Percentiles rank a stretch among this genome's conserved stretches.
phyloP scores from a whole-genome alignment of 1,284 basidiomycete genomes.

The Moesziomyces antarcticus region DNA sequence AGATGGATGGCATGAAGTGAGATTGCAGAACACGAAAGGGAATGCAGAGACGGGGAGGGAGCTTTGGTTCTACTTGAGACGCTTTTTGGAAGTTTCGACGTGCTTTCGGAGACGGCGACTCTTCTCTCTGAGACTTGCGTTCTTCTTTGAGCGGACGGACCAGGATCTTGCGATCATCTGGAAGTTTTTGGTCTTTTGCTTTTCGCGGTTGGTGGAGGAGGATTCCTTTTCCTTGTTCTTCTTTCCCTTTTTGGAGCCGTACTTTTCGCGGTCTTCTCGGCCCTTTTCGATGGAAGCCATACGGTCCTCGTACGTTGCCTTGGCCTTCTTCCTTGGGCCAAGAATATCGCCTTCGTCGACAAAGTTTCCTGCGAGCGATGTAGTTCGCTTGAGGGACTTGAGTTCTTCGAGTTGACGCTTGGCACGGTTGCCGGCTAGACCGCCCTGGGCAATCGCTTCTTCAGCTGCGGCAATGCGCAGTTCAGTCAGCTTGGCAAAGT shows the following conservation, averaged over 20 bases:
- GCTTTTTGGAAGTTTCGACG: conserved; percentile 62
- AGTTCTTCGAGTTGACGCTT: conserved; percentile 73
- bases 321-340: conserved; percentile 91
- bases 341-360: conserved; percentile 74
- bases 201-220: conserved; percentile 61
- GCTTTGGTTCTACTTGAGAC: conserved; percentile 27
- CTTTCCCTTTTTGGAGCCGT: conserved; percentile 72
- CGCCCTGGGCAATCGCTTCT: conserved; percentile 71
- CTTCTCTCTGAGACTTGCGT: conserved; percentile 64
- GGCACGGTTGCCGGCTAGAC: conserved; percentile 49
- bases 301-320: conserved; percentile 93
- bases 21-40: background rate
- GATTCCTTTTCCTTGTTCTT: conserved; percentile 64
- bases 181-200: conserved; percentile 64
- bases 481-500: conserved; percentile 92
- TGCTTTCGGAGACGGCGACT: conserved; percentile 57
- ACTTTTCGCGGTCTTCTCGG: conserved; percentile 95
- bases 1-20: background rate
- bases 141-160: conserved; percentile 64
- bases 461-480: conserved; percentile 82
- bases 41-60: too few species aligned
- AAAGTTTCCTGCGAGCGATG: conserved; percentile 18
- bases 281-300: conserved; percentile 92
- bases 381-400: conserved; percentile 73
- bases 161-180: conserved; percentile 63